Conservation (phyloP, 345 rosid genomes). For the Eucalyptus leucophloia region DNA sequence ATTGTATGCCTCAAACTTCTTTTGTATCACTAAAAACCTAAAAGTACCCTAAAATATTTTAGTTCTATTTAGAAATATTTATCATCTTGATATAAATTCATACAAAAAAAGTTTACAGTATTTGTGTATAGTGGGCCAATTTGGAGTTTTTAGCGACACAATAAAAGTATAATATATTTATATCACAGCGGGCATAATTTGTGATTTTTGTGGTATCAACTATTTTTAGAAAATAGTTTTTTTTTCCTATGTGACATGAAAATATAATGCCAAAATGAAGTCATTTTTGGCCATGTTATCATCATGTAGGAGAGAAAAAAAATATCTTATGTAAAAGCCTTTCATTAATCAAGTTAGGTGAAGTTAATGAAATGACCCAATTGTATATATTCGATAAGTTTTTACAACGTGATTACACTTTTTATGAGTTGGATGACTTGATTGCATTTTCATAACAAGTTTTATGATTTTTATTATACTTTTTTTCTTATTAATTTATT, state of each 20-base stretch:
- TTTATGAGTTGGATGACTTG: too few species aligned
- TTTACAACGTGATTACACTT: too few species aligned
- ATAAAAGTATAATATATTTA: background rate
- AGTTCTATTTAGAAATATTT: too few species aligned
- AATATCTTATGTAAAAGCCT: fast-evolving
- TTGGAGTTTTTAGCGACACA: background rate
- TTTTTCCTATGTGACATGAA: background rate
- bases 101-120: fast-evolving
- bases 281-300: fast-evolving
- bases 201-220: fast-evolving
- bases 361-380: fast-evolving
- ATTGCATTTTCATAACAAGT: fast-evolving
- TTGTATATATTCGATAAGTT: fast-evolving
- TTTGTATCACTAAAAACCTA: too few species aligned
- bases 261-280: too few species aligned
- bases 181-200: fast-evolving
- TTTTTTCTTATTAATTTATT: background rate
- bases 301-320: too few species aligned
- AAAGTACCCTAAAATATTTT: fast-evolving
- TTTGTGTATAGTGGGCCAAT: too few species aligned
- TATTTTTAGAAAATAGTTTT: too few species aligned
- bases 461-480: fast-evolving
- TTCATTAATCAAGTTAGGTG: fast-evolving
- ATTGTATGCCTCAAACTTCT: too few species aligned
- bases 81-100: fast-evolving